These are phyloP conservation scores for Zygosaccharomyces lentus DNA, from an alignment of 805 yeast species.

Conservation along the genomic window DNA sequence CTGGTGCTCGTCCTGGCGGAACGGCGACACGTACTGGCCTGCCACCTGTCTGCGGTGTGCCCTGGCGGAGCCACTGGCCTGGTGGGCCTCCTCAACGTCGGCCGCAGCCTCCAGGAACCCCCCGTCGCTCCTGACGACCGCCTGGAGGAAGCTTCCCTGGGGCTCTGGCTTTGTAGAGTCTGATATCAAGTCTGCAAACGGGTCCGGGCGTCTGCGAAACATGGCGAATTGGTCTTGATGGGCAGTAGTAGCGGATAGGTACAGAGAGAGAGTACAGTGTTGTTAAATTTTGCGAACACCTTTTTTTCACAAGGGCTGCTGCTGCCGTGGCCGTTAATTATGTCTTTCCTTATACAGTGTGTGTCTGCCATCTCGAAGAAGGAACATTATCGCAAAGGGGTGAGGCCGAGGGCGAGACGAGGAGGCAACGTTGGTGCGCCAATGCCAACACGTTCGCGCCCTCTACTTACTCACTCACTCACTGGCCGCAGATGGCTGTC, in stretches of 20 bases:
- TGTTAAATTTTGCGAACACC: too few species aligned
- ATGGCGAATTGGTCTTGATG: background rate
- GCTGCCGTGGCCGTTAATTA: background rate
- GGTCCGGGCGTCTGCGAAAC: conserved; percentile 6
- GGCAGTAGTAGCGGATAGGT: background rate
- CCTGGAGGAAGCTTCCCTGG: conserved; percentile 12
- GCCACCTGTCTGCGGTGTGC: background rate
- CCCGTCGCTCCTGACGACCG: conserved; percentile 8
- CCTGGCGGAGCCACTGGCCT: background rate
- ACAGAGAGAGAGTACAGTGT: too few species aligned
- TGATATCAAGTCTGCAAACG: background rate
- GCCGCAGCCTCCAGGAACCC: background rate
- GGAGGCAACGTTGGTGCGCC: too few species aligned
- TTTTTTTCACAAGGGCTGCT: too few species aligned
- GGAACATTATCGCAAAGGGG: too few species aligned
- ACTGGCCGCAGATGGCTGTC: too few species aligned
- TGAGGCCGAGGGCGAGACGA: too few species aligned
- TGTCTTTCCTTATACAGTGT: background rate
- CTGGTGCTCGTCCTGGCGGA: conserved; percentile 16
- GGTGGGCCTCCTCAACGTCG: conserved; percentile 2
- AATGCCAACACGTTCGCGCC: too few species aligned
- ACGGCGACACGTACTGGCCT: conserved; percentile 20
- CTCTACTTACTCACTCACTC: too few species aligned
- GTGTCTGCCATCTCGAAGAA: too few species aligned
- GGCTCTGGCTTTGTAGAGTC: background rate